Evolutionary conservation across 208 protist genomes (phyloP), one percentile per base, ranked within the genome.

Genomic region (Angomonas ambiguus): DNA sequence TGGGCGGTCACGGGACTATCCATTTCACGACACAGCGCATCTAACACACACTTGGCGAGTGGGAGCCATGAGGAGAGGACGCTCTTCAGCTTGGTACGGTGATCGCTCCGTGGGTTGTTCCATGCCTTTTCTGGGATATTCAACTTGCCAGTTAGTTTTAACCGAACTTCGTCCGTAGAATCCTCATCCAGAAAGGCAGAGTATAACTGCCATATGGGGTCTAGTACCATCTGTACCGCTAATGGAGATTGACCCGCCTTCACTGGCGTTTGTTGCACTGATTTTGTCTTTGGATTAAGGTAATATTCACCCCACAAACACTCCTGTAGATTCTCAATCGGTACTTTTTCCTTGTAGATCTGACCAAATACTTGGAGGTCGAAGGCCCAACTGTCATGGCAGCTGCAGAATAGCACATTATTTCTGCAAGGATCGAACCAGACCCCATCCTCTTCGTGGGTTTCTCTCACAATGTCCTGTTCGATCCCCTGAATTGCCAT

Each of bases 361-460:
- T 74, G 51, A 6, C 91, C 88, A 77, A 99, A 99, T 51, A 94
- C 77, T 32, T 87, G 68, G 1, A 98, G 65, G 24, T 73, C 79
- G 53, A 96, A 97, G 0, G 84, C 90, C 91, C 92, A 97, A 20
- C 91, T 97, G 69, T 99, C 95, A 51, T 87, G 71, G 24, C 97
- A 96, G 66, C 91, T 98, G 57, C 96, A 95, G 71, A 99, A 99
- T 11, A 98, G 71, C 18, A 99, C 97, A 79, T 99, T 99, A 31
- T 97, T 97, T 30, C 96, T 96, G 30, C 83, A 80, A 2, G 98
- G 98, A 57, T 85, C 85, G 67, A 99, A 99, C 82, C 96, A 98
- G 35, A 96, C 82, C 11, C 38, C 38, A 62, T 98, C 91, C 62
- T 94, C 83, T 53, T 74, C 88, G 6, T 79, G 81, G 70, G 95